Evolutionary conservation across 2,329 filamentous ascomycete species (phyloP).

Genomic region (Trichoderma cornu-damae): DNA sequence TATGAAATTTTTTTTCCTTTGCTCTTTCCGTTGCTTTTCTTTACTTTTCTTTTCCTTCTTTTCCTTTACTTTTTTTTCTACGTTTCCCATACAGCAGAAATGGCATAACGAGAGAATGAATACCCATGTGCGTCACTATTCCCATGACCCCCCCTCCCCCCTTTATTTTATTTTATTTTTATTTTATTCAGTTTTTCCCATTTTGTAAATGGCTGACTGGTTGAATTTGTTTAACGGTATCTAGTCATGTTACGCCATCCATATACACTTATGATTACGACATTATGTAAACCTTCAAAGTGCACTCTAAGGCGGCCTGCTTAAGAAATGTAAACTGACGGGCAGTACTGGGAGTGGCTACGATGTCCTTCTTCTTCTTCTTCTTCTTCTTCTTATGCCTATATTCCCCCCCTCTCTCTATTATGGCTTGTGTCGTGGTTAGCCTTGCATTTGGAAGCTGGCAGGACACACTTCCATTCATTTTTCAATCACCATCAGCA

Average conservation of each 20-base stretch:
- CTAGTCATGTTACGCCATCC: neutral
- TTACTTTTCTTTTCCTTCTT: neutral
- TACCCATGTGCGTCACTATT: neutral
- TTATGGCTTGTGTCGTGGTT: conserved; percentile 1
- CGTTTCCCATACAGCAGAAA: neutral
- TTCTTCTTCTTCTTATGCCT: neutral
- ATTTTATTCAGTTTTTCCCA: neutral
- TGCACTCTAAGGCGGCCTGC: neutral
- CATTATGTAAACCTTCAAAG: conserved; percentile 1
- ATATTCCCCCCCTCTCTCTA: neutral
- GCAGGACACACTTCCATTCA: conserved; percentile 15
- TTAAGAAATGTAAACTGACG: conserved; percentile 10
- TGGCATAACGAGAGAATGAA: conserved; percentile 1
- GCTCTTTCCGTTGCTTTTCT: no score
- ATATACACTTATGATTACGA: neutral
- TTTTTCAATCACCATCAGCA: conserved; percentile 10
- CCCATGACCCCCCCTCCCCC: neutral
- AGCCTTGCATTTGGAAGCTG: conserved; percentile 12
- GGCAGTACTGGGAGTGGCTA: conserved; percentile 8
- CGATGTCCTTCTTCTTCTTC: neutral
- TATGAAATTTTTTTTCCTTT: neutral
- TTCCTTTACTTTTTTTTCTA: neutral
- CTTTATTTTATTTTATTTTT: no score
- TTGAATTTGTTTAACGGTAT: neutral
- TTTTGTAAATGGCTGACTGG: neutral